Evolutionary conservation across 768 basidiomycete species (phyloP).

Genomic region (Panaeolus cyanescens): DNA sequence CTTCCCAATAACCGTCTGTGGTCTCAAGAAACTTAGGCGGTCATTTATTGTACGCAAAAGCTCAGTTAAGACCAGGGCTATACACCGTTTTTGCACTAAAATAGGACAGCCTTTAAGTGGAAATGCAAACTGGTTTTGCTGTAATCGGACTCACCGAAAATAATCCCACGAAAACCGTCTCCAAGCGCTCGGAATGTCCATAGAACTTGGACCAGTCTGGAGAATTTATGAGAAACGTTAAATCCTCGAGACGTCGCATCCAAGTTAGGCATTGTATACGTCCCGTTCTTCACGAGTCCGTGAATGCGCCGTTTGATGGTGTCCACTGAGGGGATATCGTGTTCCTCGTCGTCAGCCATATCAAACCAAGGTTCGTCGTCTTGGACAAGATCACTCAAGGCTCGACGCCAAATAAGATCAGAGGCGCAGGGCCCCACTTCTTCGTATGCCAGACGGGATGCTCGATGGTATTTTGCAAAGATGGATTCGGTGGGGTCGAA

Average conservation of each 20-base stretch:
- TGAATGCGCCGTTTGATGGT: conserved; percentile 29
- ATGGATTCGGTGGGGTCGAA: conserved; percentile 41
- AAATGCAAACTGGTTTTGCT: neutral
- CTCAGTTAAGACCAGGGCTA: conserved; percentile 61
- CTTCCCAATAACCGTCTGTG: conserved; percentile 46
- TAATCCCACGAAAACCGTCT: conserved; percentile 62
- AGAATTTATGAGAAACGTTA: conserved; percentile 72
- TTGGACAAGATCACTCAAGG: conserved; percentile 41
- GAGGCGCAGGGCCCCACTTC: conserved; percentile 71
- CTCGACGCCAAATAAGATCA: conserved; percentile 69
- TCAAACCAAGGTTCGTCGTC: conserved; percentile 32
- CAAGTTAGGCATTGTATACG: conserved; percentile 64
- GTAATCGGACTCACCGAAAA: conserved; percentile 51
- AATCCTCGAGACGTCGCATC: conserved; percentile 56
- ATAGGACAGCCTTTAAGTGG: conserved; percentile 4
- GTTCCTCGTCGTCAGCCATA: conserved; percentile 33
- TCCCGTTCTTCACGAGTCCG: conserved; percentile 57
- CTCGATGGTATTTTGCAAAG: conserved; percentile 44
- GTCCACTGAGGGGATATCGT: conserved; percentile 20
- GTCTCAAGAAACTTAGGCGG: conserved; percentile 54
- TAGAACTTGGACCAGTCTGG: conserved; percentile 59
- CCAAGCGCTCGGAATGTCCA: conserved; percentile 54
- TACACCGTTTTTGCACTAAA: conserved; percentile 53
- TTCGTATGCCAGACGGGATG: conserved; percentile 44
- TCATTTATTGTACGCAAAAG: conserved; percentile 57